Base-by-base conservation (phyloP, 257 asterid genomes). In the Ligustrum vulgare region DNA sequence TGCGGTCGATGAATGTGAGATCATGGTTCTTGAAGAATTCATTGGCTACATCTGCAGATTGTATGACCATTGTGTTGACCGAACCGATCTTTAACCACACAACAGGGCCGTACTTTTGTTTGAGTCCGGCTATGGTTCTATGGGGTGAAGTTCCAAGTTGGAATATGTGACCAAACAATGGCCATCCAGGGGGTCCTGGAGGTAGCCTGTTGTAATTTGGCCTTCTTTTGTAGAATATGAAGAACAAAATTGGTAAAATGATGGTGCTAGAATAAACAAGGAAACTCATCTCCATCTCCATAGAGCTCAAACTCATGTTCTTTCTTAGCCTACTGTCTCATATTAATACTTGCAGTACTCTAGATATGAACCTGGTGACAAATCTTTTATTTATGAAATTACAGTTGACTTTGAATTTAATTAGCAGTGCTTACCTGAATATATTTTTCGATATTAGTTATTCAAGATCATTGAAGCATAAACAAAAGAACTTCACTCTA, bases 11-110 rank as follows among this genome's bases (percentile, higher is more conserved):
- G 12, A 90, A 88, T 2, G 86, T 83, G 16, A 80, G 86, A 66
- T 90, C 96, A 70, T 88, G 91, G 60, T 84, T 87, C 80, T 88
- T 90, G 82, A 88, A 88, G 15, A 90, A 84, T 78, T 87, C 92
- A 1, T 82, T 73, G 7, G 91, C 91, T 0, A 86, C 71, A 1
- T 74, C 80, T 3, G 88, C 80, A 32, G 72, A 74, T 58, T 80
- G 85, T 11, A 86, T 80, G 18, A 85, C 89, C 86, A 90, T 73
- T 4, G 90, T 88, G 85, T 85, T 82, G 74, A 82, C 75, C 0
- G 89, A 82, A 35, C 93, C 93, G 12, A 86, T 73, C 72, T 65
- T 73, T 47, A 88, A 88, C 87, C 88, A 82, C 43, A 85, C 33
- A 28, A 89, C 76, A 0, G 95, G 79, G 20, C 92, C 92, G 54